Conservation (phyloP, 331 rosid genomes). For the Quercus phellos region DNA sequence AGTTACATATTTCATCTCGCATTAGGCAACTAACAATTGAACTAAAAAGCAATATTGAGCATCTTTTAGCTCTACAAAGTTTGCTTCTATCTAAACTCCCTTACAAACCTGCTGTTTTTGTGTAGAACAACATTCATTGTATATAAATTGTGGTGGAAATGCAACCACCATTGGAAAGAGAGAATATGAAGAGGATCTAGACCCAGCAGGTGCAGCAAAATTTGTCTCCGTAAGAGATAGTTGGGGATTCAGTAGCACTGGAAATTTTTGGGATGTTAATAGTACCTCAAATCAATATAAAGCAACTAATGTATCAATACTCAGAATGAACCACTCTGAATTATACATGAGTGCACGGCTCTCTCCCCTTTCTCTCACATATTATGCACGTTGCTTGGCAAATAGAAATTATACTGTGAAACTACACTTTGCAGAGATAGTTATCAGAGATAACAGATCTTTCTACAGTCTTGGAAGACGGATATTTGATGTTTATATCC, state of each 20-base stretch:
- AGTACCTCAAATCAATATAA: background rate
- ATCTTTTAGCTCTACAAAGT: background rate
- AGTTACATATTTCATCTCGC: background rate
- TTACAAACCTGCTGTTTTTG: background rate
- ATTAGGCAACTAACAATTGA: too few species aligned
- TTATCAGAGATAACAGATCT: slow-evolving; percentile 28
- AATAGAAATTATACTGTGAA: slow-evolving; percentile 35
- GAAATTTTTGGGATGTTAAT: background rate
- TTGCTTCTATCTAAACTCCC: background rate
- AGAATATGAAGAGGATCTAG: background rate
- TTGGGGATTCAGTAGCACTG: slow-evolving; percentile 5
- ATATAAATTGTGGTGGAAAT: slow-evolving; percentile 12
- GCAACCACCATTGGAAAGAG: background rate
- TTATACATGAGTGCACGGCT: slow-evolving; percentile 20
- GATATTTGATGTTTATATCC: slow-evolving; percentile 40
- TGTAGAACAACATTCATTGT: background rate
- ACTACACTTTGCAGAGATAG: slow-evolving; percentile 46
- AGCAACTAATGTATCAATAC: background rate
- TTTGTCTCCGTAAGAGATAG: background rate
- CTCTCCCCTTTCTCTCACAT: slow-evolving; percentile 34
- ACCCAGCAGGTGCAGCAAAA: background rate
- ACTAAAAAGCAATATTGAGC: too few species aligned
- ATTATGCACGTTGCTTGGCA: slow-evolving; percentile 41
- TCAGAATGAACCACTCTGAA: slow-evolving; percentile 14
- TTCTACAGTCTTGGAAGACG: slow-evolving; percentile 37